Evolutionary conservation across 257 asterid genomes (phyloP).

Genomic region (Ilex asprella): DNA sequence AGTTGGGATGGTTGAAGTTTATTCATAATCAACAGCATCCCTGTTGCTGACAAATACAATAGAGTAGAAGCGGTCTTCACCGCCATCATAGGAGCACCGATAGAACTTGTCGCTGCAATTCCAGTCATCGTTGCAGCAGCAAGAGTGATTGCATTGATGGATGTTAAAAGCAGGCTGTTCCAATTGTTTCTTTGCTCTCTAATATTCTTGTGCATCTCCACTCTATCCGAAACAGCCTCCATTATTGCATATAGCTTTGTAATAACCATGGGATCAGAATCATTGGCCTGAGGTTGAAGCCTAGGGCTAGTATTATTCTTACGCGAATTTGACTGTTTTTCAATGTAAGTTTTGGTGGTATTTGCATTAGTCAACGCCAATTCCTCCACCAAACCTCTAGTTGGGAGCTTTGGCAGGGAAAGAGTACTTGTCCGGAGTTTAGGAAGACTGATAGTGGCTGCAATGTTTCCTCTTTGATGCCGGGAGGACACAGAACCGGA

Average conservation of each 20-base stretch:
- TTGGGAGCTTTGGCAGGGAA: not conserved
- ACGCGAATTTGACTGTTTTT: not conserved
- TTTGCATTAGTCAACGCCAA: not conserved
- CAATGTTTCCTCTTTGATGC: not conserved
- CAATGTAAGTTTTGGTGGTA: not conserved
- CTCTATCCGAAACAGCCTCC: not conserved
- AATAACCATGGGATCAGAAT: not conserved
- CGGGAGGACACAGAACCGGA: not conserved
- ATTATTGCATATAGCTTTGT: not conserved
- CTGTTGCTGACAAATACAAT: conserved; percentile 16
- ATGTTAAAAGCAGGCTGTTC: not conserved
- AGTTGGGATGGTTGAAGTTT: conserved; percentile 30
- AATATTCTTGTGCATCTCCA: not conserved
- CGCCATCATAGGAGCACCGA: not conserved
- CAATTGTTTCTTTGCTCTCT: not conserved
- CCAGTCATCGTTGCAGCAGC: not conserved
- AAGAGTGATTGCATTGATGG: not conserved
- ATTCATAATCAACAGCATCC: conserved; percentile 18
- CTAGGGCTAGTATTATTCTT: not conserved
- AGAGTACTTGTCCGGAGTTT: not conserved
- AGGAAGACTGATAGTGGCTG: not conserved
- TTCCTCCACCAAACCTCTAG: not conserved
- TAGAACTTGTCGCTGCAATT: not conserved
- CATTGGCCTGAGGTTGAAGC: not conserved
- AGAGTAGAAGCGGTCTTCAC: conserved; percentile 6